phyloP scores from a whole-genome alignment of 345 rosid species.

The Camelina neglecta region DNA sequence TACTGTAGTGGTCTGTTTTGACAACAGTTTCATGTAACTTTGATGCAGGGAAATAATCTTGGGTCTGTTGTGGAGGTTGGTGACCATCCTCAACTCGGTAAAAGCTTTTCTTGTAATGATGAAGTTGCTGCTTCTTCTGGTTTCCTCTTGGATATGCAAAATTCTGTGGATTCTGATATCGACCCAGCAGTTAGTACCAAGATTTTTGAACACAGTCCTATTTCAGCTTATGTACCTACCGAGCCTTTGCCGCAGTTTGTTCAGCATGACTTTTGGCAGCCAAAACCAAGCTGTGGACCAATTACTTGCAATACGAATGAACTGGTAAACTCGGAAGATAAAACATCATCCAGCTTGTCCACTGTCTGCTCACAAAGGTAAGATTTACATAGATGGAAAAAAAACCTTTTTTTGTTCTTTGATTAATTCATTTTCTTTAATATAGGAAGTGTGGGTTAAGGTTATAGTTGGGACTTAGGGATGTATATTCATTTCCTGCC shows the following conservation, averaged over 20 bases:
- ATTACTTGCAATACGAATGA: slow-evolving; percentile 43
- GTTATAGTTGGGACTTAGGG: neutral
- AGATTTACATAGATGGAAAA: slow-evolving; percentile 13
- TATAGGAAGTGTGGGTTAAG: neutral
- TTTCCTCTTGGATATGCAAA: slow-evolving; percentile 47
- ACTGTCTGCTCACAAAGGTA: slow-evolving; percentile 75
- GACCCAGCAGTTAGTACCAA: slow-evolving; percentile 47
- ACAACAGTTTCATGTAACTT: slow-evolving; percentile 6
- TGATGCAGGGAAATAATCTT: slow-evolving; percentile 57
- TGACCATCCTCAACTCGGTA: slow-evolving; percentile 53
- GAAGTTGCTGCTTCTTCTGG: slow-evolving; percentile 45
- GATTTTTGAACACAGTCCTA: slow-evolving; percentile 45
- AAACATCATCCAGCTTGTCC: slow-evolving; percentile 50
- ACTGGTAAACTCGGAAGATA: slow-evolving; percentile 39
- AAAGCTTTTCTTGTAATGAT: slow-evolving; percentile 56
- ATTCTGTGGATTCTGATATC: slow-evolving; percentile 52
- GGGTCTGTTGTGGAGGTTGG: slow-evolving; percentile 49
- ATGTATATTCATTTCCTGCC: neutral
- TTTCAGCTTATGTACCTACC: slow-evolving; percentile 43
- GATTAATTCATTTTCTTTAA: neutral
- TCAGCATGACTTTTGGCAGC: slow-evolving; percentile 24
- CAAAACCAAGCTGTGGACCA: slow-evolving; percentile 20
- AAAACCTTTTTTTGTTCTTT: neutral
- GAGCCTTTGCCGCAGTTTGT: slow-evolving; percentile 50
- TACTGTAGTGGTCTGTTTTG: neutral